These are phyloP conservation scores for Lentinula lateritia DNA, from an alignment of 768 basidiomycete genomes.

Conservation along the genomic window DNA sequence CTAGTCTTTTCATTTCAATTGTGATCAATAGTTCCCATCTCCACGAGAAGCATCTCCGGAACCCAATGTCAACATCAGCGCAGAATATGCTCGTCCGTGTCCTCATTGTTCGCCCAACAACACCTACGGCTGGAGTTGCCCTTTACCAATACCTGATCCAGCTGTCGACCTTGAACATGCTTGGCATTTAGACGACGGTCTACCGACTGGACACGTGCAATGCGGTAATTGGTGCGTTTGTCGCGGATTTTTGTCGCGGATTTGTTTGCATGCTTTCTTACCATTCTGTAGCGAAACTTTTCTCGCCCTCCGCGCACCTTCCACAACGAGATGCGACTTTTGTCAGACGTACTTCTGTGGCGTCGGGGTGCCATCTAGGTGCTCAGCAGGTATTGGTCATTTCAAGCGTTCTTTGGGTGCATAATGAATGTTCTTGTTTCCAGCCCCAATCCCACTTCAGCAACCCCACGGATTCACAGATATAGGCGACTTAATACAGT, in stretches of 20 bases:
- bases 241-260: background rate
- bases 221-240: slow-evolving; percentile 73
- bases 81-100: slow-evolving; percentile 71
- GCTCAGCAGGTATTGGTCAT: slow-evolving; percentile 19
- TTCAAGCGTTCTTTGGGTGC: background rate
- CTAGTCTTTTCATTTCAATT: background rate
- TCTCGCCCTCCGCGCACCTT: slow-evolving; percentile 65
- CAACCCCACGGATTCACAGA: slow-evolving; percentile 67
- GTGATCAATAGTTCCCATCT: slow-evolving; percentile 53
- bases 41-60: slow-evolving; percentile 76
- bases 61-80: slow-evolving; percentile 58
- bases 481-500: slow-evolving; percentile 72
- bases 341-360: slow-evolving; percentile 83
- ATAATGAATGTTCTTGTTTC: slow-evolving; percentile 20
- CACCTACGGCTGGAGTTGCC: slow-evolving; percentile 73
- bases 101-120: slow-evolving; percentile 72
- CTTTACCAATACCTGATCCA: slow-evolving; percentile 76
- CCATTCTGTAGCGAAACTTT: slow-evolving; percentile 55
- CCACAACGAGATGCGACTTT: slow-evolving; percentile 79
- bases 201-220: slow-evolving; percentile 72
- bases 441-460: slow-evolving; percentile 49
- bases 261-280: background rate
- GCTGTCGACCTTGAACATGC: slow-evolving; percentile 61
- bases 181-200: slow-evolving; percentile 73
- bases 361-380: slow-evolving; percentile 70